Evolutionary conservation across 2,329 filamentous ascomycete genomes (phyloP).

Genomic region (Byssoonygena ceratinophila): DNA sequence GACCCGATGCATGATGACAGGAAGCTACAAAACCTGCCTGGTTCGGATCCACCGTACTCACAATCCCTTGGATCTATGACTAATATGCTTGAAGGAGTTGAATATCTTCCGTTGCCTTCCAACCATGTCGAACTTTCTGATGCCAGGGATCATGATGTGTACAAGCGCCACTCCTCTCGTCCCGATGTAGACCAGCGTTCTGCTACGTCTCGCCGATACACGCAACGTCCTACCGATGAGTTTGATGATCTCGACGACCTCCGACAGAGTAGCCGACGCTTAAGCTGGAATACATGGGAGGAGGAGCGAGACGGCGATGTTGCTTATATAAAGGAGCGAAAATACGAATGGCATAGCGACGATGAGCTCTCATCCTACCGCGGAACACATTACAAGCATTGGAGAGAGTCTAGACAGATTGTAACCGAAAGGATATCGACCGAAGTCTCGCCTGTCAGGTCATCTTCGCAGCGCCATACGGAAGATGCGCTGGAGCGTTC

Average conservation of each 20-base stretch:
- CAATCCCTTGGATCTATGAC: not conserved
- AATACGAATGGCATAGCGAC: constrained; percentile 17
- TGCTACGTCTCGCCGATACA: not conserved
- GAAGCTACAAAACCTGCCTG: constrained; percentile 8
- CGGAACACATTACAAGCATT: constrained; percentile 8
- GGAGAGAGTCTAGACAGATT: constrained; percentile 6
- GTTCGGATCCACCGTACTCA: constrained; percentile 8
- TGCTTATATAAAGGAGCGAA: not conserved
- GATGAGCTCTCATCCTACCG: constrained; percentile 15
- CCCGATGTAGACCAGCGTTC: not conserved
- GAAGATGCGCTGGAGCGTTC: not conserved
- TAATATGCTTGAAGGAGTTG: constrained; percentile 2
- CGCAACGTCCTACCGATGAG: not conserved
- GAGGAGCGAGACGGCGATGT: constrained; percentile 4
- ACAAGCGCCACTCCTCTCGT: not conserved
- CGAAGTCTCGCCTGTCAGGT: constrained; percentile 3
- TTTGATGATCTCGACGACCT: not conserved
- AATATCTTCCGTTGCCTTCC: not conserved
- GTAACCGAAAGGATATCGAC: constrained; percentile 8
- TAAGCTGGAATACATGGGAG: constrained; percentile 14
- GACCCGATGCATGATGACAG: constrained; percentile 4
- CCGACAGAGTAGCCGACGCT: constrained; percentile 4
- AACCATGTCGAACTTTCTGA: not conserved
- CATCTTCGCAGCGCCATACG: not conserved
- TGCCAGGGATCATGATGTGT: not conserved